Evolutionary conservation across 2,329 filamentous ascomycete species (phyloP).

Genomic region (Colletotrichum echinochloae): DNA sequence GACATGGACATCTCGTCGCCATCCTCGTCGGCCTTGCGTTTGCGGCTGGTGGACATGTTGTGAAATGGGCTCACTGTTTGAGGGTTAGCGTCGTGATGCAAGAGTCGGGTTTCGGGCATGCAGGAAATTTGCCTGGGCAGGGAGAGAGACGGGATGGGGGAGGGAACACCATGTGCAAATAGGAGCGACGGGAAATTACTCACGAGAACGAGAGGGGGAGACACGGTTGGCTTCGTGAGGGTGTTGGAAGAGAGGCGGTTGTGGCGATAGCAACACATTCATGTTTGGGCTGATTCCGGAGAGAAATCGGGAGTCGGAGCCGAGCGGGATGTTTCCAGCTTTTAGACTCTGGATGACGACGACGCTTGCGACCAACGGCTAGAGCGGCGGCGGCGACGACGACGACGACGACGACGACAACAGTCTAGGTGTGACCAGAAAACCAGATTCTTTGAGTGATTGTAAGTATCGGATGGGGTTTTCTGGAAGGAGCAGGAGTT

Average conservation of each 20-base stretch:
- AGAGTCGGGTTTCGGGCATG: conserved; percentile 11
- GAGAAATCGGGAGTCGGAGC: conserved; percentile 15
- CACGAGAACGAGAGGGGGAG: conserved; percentile 68
- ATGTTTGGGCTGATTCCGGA: conserved; percentile 54
- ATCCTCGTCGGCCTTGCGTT: conserved; percentile 90
- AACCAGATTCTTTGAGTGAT: conserved; percentile 5
- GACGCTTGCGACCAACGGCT: conserved; percentile 33
- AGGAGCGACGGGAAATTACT: conserved; percentile 46
- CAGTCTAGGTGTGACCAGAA: conserved; percentile 37
- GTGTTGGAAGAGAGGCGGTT: conserved; percentile 69
- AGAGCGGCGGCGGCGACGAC: not conserved
- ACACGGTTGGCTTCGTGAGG: conserved; percentile 67
- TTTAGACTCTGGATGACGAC: conserved; percentile 37
- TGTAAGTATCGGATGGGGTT: conserved; percentile 4
- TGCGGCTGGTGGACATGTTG: conserved; percentile 68
- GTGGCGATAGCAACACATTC: conserved; percentile 72
- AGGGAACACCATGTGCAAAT: not conserved
- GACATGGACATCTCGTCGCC: conserved; percentile 94
- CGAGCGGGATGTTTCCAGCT: conserved; percentile 4
- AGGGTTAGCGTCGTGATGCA: conserved; percentile 38
- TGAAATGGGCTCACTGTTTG: conserved; percentile 55
- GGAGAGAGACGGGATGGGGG: not conserved
- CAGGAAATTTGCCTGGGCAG: not conserved
- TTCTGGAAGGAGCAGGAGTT: conserved; percentile 5
- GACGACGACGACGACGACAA: conserved; percentile 21